Conservation (phyloP, 768 basidiomycete genomes). For the Boletellus ananiceps region DNA sequence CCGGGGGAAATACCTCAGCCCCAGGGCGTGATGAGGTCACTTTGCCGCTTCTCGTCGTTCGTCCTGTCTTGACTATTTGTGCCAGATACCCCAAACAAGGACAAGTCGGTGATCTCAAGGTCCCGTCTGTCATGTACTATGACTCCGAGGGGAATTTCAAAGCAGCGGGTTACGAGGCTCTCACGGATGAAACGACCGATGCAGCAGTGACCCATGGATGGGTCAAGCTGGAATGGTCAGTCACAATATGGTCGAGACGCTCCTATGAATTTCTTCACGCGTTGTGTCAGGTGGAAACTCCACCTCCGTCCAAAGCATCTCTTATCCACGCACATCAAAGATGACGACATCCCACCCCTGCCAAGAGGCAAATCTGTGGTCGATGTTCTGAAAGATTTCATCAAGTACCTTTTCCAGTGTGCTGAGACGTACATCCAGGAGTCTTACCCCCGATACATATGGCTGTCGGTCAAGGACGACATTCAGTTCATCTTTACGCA, state of each 20-base stretch:
- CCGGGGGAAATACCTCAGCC: slow-evolving; percentile 28
- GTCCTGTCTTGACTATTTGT: not conserved
- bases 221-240: slow-evolving; percentile 42
- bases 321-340: slow-evolving; percentile 19
- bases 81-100: slow-evolving; percentile 37
- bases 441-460: no score
- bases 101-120: slow-evolving; percentile 37
- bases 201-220: slow-evolving; percentile 37
- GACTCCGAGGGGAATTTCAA: slow-evolving; percentile 33
- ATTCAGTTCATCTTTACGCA: no score
- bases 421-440: no score
- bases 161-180: slow-evolving; percentile 40
- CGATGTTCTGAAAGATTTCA: no score
- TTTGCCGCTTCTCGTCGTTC: no score
- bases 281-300: slow-evolving; percentile 31
- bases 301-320: slow-evolving; percentile 35
- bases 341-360: slow-evolving; percentile 36
- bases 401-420: no score
- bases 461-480: no score
- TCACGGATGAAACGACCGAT: slow-evolving; percentile 32
- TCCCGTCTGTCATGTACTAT: slow-evolving; percentile 45
- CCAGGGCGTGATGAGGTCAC: slow-evolving; percentile 20
- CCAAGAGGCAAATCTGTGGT: slow-evolving; percentile 36
- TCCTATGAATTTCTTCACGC: not conserved
- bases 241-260: not conserved